Conservation (phyloP, 352 stramenopile genomes). For the Globisporangium mamillatum region DNA sequence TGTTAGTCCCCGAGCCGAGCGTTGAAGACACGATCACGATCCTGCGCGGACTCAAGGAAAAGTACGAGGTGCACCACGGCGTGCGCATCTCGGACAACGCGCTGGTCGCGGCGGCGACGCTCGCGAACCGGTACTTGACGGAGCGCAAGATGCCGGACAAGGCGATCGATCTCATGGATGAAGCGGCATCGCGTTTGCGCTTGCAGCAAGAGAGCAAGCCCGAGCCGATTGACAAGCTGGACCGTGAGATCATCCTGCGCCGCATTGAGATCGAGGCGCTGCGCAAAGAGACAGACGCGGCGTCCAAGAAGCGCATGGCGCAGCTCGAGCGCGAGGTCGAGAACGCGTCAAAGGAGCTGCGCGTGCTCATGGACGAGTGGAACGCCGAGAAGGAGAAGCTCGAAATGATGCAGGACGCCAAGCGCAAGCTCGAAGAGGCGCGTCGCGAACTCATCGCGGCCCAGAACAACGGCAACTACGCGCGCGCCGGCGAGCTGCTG, state of each 20-base stretch:
- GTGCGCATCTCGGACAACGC: conserved; percentile 94
- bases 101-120: conserved; percentile 92
- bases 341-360: conserved; percentile 88
- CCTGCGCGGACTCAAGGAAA: conserved; percentile 92
- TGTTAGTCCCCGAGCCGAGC: conserved; percentile 92
- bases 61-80: conserved; percentile 97
- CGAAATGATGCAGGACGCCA: conserved; percentile 72
- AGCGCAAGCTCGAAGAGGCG: conserved; percentile 79
- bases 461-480: conserved; percentile 78
- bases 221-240: conserved; percentile 95
- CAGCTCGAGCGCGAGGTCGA: conserved; percentile 96
- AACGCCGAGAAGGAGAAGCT: conserved; percentile 94
- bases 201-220: conserved; percentile 94
- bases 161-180: conserved; percentile 94
- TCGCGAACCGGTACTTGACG: conserved; percentile 93
- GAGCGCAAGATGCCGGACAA: conserved; percentile 93
- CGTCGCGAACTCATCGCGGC: conserved; percentile 64
- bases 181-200: conserved; percentile 89
- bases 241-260: conserved; percentile 80
- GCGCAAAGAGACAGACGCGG: conserved; percentile 68
- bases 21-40: conserved; percentile 96
- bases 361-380: conserved; percentile 88
- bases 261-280: conserved; percentile 85
- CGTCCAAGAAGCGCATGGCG: conserved; percentile 69
- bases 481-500: conserved; percentile 71